These are phyloP conservation scores for Ogataea glucozyma DNA, from an alignment of 805 yeast species.

Conservation along the genomic window DNA sequence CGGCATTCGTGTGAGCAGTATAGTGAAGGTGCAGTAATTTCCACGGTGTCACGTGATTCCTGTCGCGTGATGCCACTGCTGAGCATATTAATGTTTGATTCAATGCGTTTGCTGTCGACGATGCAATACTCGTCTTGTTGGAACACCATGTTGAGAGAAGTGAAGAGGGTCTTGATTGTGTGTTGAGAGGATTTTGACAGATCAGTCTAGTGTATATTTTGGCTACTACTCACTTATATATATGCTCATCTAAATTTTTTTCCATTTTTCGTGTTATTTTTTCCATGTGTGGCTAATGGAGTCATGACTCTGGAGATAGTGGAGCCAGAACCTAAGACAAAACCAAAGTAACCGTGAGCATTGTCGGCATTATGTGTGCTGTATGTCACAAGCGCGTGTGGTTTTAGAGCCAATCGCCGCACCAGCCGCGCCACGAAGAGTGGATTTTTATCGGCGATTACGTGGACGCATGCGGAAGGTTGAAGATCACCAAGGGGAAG, in stretches of 20 bases:
- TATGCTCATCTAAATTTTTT: constrained; percentile 3
- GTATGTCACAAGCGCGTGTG: too few species aligned
- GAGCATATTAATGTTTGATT: not conserved
- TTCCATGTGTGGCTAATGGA: constrained; percentile 3
- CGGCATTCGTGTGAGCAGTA: constrained; percentile 28
- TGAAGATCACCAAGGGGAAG: too few species aligned
- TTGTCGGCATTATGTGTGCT: not conserved
- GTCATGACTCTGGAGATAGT: constrained; percentile 7
- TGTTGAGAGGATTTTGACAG: too few species aligned
- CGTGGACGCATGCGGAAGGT: constrained; percentile 2
- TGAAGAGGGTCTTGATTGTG: constrained; percentile 2
- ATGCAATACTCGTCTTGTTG: constrained; percentile 28
- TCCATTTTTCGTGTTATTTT: too few species aligned
- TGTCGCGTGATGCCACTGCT: constrained; percentile 4
- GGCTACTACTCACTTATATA: constrained; percentile 3
- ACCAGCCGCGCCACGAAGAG: constrained; percentile 2
- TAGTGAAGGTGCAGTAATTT: constrained; percentile 1
- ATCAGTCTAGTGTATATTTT: too few species aligned
- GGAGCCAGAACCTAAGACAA: not conserved
- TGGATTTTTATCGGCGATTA: constrained; percentile 6
- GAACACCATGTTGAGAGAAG: constrained; percentile 15
- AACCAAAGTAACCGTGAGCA: too few species aligned
- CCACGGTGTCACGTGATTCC: constrained; percentile 1
- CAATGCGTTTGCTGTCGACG: constrained; percentile 25
- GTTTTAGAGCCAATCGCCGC: constrained; percentile 4